Evolutionary conservation across 2,329 filamentous ascomycete species (phyloP).

Genomic region (Neophaeococcomyces aloes): DNA sequence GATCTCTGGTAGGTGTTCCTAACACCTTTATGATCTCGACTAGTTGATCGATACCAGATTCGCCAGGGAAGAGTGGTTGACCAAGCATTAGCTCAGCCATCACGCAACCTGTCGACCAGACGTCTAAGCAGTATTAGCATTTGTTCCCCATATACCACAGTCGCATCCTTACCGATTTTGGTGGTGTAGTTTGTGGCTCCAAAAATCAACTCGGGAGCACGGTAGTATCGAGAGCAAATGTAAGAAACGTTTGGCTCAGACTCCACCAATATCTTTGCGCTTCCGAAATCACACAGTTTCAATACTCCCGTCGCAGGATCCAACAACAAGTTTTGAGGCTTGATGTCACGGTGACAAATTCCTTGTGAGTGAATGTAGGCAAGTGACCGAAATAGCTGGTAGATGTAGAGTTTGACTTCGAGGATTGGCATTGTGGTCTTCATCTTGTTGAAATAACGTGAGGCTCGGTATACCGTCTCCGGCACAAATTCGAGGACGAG

Average conservation of each 20-base stretch:
- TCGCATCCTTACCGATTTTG: conserved; percentile 72
- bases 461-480: conserved; percentile 95
- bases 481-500: conserved; percentile 96
- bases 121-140: conserved; percentile 51
- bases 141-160: neutral
- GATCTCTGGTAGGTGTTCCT: conserved; percentile 89
- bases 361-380: conserved; percentile 99
- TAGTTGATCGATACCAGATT: conserved; percentile 95
- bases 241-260: conserved; percentile 99
- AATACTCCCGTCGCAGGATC: conserved; percentile 84
- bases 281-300: conserved; percentile 98
- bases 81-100: conserved; percentile 99
- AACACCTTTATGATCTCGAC: conserved; percentile 99
- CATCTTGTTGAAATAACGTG: conserved; percentile 99
- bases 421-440: conserved; percentile 99
- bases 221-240: conserved; percentile 98
- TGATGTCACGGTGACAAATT: conserved; percentile 98
- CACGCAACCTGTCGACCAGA: conserved; percentile 98
- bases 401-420: conserved; percentile 98
- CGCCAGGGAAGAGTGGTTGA: conserved; percentile 92
- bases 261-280: conserved; percentile 95
- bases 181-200: conserved; percentile 99
- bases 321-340: conserved; percentile 92
- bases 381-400: conserved; percentile 95
- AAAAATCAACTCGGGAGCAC: conserved; percentile 94